Percentiles rank a stretch among this genome's conserved stretches.
phyloP scores from a whole-genome alignment of 257 asterid species.

The Galeopsis tetrahit region DNA sequence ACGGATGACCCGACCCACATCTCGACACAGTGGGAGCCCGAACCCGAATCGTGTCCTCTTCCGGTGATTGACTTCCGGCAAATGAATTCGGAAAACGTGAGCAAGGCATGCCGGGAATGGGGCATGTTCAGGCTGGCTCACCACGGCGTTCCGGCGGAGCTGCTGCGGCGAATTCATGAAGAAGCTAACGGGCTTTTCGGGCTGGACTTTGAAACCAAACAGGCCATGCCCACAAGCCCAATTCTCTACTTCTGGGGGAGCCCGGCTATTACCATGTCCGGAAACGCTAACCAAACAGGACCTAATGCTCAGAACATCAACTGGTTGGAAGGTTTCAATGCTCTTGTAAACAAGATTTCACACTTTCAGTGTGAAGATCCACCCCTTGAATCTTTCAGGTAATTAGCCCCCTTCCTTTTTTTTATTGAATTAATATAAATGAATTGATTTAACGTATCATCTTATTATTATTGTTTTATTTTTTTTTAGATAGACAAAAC shows the following conservation, averaged over 20 bases:
- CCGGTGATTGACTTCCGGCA: constrained; percentile 63
- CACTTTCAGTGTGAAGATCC: constrained; percentile 42
- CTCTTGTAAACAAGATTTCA: constrained; percentile 43
- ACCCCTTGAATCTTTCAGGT: constrained; percentile 67
- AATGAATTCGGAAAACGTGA: constrained; percentile 38
- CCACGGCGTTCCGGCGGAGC: constrained; percentile 67
- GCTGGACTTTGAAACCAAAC: constrained; percentile 55
- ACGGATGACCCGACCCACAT: neutral
- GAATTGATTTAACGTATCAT: too few relatives aligned
- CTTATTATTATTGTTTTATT: too few relatives aligned
- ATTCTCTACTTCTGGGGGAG: constrained; percentile 85
- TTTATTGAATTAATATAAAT: too few relatives aligned
- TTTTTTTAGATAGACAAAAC: too few relatives aligned
- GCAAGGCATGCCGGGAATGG: constrained; percentile 67
- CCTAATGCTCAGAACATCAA: constrained; percentile 37
- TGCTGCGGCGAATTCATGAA: constrained; percentile 51
- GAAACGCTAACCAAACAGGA: constrained; percentile 41
- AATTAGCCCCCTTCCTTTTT: neutral
- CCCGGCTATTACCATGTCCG: constrained; percentile 56
- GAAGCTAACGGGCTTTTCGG: constrained; percentile 54
- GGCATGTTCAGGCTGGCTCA: constrained; percentile 83
- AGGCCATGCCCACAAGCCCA: constrained; percentile 41
- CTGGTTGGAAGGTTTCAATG: constrained; percentile 88
- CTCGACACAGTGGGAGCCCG: neutral
- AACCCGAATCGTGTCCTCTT: constrained; percentile 37